A percentile compares a stretch with the other conserved stretches of the same genome.
Evolutionary conservation across 768 basidiomycete species (phyloP).

Genomic region (Auriscalpium microsporum): DNA sequence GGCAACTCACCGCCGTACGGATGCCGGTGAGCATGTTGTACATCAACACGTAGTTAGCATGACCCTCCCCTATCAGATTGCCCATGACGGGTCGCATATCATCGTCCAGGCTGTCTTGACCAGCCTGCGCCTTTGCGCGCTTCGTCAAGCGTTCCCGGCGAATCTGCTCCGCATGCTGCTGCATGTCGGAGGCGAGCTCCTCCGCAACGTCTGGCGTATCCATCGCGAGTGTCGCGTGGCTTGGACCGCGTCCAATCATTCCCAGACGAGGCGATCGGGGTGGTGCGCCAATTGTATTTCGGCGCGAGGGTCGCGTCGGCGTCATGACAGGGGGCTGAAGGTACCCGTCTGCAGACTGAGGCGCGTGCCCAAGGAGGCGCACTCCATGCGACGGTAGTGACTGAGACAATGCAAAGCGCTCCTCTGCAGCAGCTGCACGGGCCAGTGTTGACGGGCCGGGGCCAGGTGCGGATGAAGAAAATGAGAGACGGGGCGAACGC

Average conservation of each 20-base stretch:
- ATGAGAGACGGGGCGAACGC: conserved; percentile 4
- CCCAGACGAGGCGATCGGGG: conserved; percentile 9
- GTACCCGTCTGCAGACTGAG: conserved; percentile 35
- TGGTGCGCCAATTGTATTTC: conserved; percentile 63
- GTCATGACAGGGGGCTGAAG: conserved; percentile 41
- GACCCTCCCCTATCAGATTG: conserved; percentile 95
- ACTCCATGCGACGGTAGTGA: conserved; percentile 10
- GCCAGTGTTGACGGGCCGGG: conserved; percentile 12
- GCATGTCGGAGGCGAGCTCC: conserved; percentile 72
- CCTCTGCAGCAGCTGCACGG: conserved; percentile 13
- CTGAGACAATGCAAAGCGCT: conserved; percentile 18
- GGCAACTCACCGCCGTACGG: conserved; percentile 69
- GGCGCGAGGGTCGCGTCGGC: conserved; percentile 39
- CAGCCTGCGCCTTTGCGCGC: conserved; percentile 56
- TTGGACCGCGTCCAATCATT: conserved; percentile 1
- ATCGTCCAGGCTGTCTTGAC: conserved; percentile 48
- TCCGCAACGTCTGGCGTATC: conserved; percentile 36
- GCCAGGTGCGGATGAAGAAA: conserved; percentile 9
- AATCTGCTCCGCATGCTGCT: conserved; percentile 84
- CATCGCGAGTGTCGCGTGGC: conserved; percentile 26
- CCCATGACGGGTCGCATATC: conserved; percentile 50
- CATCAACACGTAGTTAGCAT: conserved; percentile 98
- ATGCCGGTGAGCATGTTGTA: conserved; percentile 99
- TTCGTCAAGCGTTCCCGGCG: conserved; percentile 69
- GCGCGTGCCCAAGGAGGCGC: conserved; percentile 9